phyloP scores from a whole-genome alignment of 2,329 filamentous ascomycete species.

The Anisogramma anomala region DNA sequence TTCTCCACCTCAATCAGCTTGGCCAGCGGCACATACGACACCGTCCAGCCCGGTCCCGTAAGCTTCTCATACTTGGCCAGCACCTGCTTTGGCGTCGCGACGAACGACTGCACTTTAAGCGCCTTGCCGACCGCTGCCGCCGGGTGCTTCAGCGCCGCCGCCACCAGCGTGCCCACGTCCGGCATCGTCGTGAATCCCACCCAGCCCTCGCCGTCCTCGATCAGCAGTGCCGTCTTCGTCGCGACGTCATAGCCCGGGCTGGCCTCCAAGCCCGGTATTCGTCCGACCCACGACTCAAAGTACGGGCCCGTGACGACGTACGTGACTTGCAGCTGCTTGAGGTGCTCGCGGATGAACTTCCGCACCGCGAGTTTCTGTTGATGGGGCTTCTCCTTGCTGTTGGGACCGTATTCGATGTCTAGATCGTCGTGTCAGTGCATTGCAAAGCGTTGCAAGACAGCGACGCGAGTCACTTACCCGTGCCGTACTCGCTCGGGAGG shows the following conservation, averaged over 20 bases:
- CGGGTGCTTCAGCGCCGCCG: conserved; percentile 48
- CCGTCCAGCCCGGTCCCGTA: conserved; percentile 45
- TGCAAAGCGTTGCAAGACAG: neutral
- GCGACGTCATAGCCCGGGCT: conserved; percentile 49
- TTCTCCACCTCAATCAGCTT: conserved; percentile 45
- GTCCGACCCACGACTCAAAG: conserved; percentile 47
- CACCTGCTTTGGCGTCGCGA: conserved; percentile 50
- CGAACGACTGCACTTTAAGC: conserved; percentile 61
- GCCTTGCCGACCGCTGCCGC: conserved; percentile 40
- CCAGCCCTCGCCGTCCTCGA: conserved; percentile 49
- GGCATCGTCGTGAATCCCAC: conserved; percentile 60
- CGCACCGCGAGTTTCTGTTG: conserved; percentile 61
- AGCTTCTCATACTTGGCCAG: conserved; percentile 58
- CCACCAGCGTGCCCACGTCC: conserved; percentile 58
- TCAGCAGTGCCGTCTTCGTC: conserved; percentile 44
- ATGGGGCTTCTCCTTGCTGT: conserved; percentile 55
- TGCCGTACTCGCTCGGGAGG: conserved; percentile 57
- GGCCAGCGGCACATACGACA: conserved; percentile 40
- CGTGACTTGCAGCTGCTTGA: conserved; percentile 46
- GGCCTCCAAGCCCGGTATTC: conserved; percentile 24
- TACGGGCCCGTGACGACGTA: conserved; percentile 63
- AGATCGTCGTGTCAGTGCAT: neutral
- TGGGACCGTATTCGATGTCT: conserved; percentile 49
- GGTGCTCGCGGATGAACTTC: conserved; percentile 41
- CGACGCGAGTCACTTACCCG: conserved; percentile 16